A percentile compares a stretch with the other conserved stretches of the same genome.
Evolutionary conservation across 805 yeast genomes (phyloP).

Genomic region (Yamadazyma philogaea): DNA sequence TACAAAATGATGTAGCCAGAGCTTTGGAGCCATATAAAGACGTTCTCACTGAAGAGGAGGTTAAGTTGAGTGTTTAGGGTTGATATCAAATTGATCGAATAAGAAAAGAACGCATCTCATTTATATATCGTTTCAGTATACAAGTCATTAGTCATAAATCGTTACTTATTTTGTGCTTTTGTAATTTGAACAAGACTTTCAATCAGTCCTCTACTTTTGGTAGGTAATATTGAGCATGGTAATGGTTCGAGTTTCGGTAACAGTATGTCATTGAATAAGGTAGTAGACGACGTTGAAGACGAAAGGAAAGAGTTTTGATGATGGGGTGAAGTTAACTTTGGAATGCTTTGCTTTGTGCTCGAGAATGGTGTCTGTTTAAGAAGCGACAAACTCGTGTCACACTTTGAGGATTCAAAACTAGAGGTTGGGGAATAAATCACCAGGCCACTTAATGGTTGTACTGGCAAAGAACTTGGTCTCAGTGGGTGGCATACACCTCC

Average conservation of each 20-base stretch:
- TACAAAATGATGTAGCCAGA: slow-evolving; percentile 74
- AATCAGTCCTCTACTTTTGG: background rate
- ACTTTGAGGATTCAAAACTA: background rate
- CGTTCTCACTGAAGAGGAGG: slow-evolving; percentile 61
- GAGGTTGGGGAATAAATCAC: background rate
- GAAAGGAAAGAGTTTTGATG: background rate
- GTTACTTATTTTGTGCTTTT: background rate
- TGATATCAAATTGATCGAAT: background rate
- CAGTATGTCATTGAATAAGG: background rate
- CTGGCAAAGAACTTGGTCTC: background rate
- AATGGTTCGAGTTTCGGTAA: background rate
- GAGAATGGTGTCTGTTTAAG: background rate
- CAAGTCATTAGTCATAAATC: background rate
- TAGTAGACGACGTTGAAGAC: background rate
- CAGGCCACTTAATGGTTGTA: background rate
- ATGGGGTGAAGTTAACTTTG: no score
- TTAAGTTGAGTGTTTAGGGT: slow-evolving; percentile 68
- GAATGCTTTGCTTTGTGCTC: no score
- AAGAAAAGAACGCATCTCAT: background rate
- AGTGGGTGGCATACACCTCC: no score
- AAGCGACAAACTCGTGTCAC: background rate
- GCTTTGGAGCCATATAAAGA: slow-evolving; percentile 71
- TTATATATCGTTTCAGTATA: background rate
- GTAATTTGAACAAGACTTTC: background rate
- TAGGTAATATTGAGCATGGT: background rate